Evolutionary conservation across 352 stramenopile species (phyloP).

Genomic region (Pythium phragmiticola): DNA sequence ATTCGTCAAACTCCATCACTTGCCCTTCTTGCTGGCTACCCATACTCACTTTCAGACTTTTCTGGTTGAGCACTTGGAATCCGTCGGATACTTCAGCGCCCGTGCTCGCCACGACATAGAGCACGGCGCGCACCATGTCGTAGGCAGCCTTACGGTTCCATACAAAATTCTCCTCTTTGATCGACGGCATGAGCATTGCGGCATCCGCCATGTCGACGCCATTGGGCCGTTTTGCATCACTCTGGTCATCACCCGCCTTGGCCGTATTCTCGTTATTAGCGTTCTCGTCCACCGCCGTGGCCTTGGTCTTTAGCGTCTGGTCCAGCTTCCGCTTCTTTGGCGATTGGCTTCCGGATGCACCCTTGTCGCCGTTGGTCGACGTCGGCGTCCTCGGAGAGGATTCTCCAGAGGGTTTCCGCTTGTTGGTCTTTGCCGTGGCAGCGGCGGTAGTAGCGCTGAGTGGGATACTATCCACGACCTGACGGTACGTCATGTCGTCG

Average conservation of each 20-base stretch:
- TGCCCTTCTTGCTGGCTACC: neutral
- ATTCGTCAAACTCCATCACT: neutral
- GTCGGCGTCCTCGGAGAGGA: neutral
- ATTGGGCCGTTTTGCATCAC: neutral
- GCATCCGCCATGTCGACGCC: neutral
- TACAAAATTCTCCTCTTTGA: constrained; percentile 15
- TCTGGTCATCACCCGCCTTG: neutral
- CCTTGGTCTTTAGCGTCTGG: constrained; percentile 3
- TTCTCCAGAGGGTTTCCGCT: constrained; percentile 34
- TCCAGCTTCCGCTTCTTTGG: constrained; percentile 18
- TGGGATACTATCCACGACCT: constrained; percentile 64
- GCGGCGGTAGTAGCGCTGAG: constrained; percentile 10
- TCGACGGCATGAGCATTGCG: neutral
- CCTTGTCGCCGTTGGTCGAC: neutral
- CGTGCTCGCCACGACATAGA: constrained; percentile 59
- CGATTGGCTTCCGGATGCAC: neutral
- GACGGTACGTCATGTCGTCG: constrained; percentile 55
- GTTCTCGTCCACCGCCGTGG: constrained; percentile 10
- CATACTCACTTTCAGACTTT: constrained; percentile 36
- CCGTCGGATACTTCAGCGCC: constrained; percentile 25
- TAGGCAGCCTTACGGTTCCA: constrained; percentile 34
- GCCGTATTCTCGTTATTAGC: constrained; percentile 16
- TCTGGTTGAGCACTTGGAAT: constrained; percentile 15
- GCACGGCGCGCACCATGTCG: constrained; percentile 52
- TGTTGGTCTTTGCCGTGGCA: constrained; percentile 31